Percentiles rank a stretch among this genome's conserved stretches.
Conservation (phyloP, 148 eudicot species). For the Nepenthes mirabilis region DNA sequence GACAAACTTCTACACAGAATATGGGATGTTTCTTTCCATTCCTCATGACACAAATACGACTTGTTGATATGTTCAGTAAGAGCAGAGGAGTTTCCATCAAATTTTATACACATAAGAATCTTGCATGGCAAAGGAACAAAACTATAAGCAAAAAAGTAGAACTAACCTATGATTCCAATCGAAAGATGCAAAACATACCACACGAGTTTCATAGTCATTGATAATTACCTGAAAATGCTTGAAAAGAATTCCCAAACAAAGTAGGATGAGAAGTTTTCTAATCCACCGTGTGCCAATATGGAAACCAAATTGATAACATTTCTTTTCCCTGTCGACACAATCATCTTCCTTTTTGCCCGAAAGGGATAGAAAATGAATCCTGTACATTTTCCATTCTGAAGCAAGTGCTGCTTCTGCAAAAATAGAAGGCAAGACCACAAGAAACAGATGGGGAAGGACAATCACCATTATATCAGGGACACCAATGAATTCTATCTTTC, state of each 20-base stretch:
- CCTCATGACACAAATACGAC: no score
- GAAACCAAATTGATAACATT: not conserved
- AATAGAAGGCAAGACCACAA: conserved; percentile 58
- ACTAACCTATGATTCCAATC: not conserved
- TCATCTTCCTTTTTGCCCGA: conserved; percentile 78
- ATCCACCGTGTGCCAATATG: conserved; percentile 30
- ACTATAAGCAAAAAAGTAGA: not conserved
- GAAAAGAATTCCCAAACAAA: conserved; percentile 50
- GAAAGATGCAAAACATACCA: not conserved
- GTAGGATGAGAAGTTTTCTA: conserved; percentile 39
- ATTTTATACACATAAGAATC: no score
- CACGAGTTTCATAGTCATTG: not conserved
- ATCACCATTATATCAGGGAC: conserved; percentile 85
- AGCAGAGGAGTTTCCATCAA: no score
- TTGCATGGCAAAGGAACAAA: no score
- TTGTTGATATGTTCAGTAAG: no score
- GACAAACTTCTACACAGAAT: no score
- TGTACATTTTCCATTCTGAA: conserved; percentile 51
- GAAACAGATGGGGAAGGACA: conserved; percentile 64
- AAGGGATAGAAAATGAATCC: conserved; percentile 29
- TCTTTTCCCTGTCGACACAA: not conserved
- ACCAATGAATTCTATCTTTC: conserved; percentile 40
- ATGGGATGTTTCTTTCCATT: no score
- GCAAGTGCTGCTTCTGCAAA: conserved; percentile 32
- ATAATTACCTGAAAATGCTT: conserved; percentile 61